Evolutionary conservation across 306 rosid species (phyloP).

Genomic region (Fagus sylvatica): DNA sequence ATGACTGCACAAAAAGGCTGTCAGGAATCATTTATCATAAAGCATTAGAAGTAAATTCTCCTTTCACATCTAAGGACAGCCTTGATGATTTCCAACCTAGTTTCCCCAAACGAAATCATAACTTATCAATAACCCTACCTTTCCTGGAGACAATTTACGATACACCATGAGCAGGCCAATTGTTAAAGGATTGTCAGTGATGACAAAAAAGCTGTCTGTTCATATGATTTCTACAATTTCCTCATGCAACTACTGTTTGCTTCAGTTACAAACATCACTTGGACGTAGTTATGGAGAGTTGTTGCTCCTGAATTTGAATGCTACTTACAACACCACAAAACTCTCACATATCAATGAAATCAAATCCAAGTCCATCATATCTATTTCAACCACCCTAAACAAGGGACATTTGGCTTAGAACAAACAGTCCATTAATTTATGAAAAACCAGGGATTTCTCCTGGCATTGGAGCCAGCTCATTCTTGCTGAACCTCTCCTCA

Average conservation of each 20-base stretch:
- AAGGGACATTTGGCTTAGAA: constrained; percentile 4
- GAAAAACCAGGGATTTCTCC: constrained; percentile 91
- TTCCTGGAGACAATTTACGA: not conserved
- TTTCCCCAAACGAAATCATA: not conserved
- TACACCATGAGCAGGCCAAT: not conserved
- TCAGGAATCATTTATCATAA: not conserved
- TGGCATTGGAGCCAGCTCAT: constrained; percentile 91
- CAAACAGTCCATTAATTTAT: constrained; percentile 31
- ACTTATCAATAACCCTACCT: not conserved
- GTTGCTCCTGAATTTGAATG: not conserved
- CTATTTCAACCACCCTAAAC: not conserved
- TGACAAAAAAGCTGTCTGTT: constrained; percentile 10
- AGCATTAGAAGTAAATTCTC: not conserved
- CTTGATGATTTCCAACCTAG: not conserved
- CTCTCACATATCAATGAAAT: not conserved
- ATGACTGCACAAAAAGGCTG: not conserved
- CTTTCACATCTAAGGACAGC: not conserved
- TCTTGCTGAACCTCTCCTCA: constrained; percentile 79
- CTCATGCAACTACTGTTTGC: constrained; percentile 14
- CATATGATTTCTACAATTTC: constrained; percentile 15
- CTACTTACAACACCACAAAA: constrained; percentile 27
- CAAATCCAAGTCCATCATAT: constrained; percentile 17
- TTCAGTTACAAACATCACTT: constrained; percentile 21
- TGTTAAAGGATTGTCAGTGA: not conserved
- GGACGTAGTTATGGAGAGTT: constrained; percentile 13